Evolutionary conservation across 1,139 yeast species (phyloP).

Genomic region (Kazachstania sp.): DNA sequence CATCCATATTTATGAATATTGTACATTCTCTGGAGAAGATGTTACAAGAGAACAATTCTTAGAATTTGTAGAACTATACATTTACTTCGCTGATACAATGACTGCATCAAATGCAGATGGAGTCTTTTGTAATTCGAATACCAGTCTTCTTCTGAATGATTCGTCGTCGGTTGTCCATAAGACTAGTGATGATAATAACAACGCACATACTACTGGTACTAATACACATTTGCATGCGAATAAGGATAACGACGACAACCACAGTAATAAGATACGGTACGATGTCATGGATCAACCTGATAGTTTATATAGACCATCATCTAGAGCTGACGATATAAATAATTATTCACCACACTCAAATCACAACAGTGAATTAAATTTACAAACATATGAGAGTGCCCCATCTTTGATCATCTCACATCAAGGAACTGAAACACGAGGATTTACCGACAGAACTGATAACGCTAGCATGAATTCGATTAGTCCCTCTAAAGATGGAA

Average conservation of each 20-base stretch:
- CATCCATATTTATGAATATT: slow-evolving; percentile 55
- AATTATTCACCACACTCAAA: not conserved
- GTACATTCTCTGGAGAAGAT: slow-evolving; percentile 58
- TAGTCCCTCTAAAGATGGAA: slow-evolving; percentile 6
- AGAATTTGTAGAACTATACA: slow-evolving; percentile 44
- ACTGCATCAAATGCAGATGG: not conserved
- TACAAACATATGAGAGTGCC: not conserved
- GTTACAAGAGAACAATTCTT: slow-evolving; percentile 55
- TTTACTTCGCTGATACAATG: slow-evolving; percentile 22
- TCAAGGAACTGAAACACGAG: slow-evolving; percentile 4
- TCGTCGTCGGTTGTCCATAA: not conserved
- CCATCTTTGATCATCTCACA: not conserved
- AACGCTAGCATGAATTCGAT: not conserved
- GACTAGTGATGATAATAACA: not conserved
- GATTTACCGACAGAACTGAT: not conserved
- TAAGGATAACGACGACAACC: not conserved
- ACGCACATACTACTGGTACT: not conserved
- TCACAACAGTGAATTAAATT: not conserved
- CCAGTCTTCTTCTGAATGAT: not conserved
- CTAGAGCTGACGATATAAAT: not conserved
- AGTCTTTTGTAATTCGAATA: not conserved
- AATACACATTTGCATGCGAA: not conserved
- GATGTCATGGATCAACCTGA: not conserved
- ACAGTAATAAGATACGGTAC: not conserved
- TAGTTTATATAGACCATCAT: not conserved